These are phyloP conservation scores for Rhexocercosporidium sp. DNA, from an alignment of 2,329 filamentous ascomycete species.

Conservation along the genomic window DNA sequence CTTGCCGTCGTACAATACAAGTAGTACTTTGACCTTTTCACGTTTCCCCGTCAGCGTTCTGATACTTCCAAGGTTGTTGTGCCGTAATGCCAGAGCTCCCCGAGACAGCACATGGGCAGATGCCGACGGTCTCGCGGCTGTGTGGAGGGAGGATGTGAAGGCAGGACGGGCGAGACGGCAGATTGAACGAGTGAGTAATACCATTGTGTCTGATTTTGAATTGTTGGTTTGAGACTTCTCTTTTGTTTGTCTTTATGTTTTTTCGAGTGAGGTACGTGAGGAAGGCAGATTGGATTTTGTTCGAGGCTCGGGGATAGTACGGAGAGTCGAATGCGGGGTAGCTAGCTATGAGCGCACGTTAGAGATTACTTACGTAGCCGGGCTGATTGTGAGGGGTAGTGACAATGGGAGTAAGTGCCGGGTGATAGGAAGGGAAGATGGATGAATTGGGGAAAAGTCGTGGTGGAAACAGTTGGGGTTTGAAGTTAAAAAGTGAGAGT, in stretches of 20 bases:
- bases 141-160: constrained; percentile 28
- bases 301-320: constrained; percentile 20
- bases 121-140: constrained; percentile 31
- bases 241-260: background rate
- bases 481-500: background rate
- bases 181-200: constrained; percentile 45
- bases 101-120: constrained; percentile 30
- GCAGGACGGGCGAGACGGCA: constrained; percentile 36
- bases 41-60: constrained; percentile 43
- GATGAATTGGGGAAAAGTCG: background rate
- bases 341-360: constrained; percentile 14
- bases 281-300: constrained; percentile 7
- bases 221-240: background rate
- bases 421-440: constrained; percentile 2
- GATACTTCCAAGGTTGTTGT: constrained; percentile 36
- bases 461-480: background rate
- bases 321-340: constrained; percentile 23
- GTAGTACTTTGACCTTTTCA: constrained; percentile 87
- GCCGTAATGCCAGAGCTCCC: constrained; percentile 27
- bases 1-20: constrained; percentile 88
- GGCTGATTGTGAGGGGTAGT: constrained; percentile 4
- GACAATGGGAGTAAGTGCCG: background rate
- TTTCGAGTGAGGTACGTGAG: background rate
- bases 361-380: constrained; percentile 7
- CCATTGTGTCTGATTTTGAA: constrained; percentile 51